Base-by-base conservation (phyloP, 2,329 filamentous ascomycete species). In the Clonostachys byssicola region DNA sequence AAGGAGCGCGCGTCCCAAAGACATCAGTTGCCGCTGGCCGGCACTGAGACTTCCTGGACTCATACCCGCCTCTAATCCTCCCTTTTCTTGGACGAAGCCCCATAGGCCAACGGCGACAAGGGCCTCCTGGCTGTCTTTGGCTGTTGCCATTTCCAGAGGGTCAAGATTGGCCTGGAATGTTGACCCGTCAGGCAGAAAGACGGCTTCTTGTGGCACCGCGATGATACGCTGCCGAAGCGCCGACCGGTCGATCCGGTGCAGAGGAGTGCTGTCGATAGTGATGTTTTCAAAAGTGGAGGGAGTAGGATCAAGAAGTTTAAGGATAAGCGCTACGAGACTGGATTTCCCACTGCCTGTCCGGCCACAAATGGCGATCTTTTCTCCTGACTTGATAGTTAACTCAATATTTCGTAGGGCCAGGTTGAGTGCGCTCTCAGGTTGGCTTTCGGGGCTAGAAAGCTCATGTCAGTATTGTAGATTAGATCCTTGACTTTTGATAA, bases 11-110 rank as follows among this genome's bases (percentile, higher is more conserved):
- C 82, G 64, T 0, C 78, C 82, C 2, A 88, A 70, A 51, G 75
- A 81, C 53, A 88, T 83, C 0, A 87, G 68, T 55, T 87, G 83
- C 41, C 74, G 74, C 59, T 87, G 83, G 0, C 84, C 84, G 34
- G 77, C 73, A 6, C 72, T 77, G 6, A 83, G 65, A 44, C 70
- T 65, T 7, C 76, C 68, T 3, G 71, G 63, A n/a, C 68, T 66
- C 51, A 85, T 70, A 3, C 49, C 53, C 0, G 58, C 57, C 4
- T 56, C 51, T 0, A 73, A 51, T 1, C 68, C 68, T 4, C 68
- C 68, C 4, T 59, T 55, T 5, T 61, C 57, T 1, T 56, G 42
- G 1, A 71, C 54, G 12, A 68, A 60, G 0, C 44, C 39, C 33
- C 60, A 62, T 1, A 74, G 56, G 0, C 57, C 57, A 3, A 74